Percentiles rank a stretch among this genome's conserved stretches.
phyloP scores from a whole-genome alignment of 176 grass and related monocot genomes.

The Oryza brachyantha region DNA sequence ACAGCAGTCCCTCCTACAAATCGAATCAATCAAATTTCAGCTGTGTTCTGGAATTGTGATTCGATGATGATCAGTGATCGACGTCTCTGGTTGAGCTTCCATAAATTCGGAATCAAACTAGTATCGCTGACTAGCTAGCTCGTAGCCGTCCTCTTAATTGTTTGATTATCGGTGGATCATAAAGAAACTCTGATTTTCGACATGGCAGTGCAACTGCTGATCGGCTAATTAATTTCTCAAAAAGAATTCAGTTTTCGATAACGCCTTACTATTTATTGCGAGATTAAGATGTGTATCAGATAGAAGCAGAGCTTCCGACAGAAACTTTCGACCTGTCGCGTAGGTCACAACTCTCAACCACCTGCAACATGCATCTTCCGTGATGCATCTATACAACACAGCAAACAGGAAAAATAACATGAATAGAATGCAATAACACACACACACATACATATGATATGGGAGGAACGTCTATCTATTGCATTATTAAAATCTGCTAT shows the following conservation, averaged over 20 bases:
- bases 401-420: neutral
- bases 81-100: neutral
- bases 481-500: too few species aligned
- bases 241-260: neutral
- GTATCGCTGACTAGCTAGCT: neutral
- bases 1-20: neutral
- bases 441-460: neutral
- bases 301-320: neutral
- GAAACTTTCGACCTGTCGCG: too few species aligned
- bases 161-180: neutral
- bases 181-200: neutral
- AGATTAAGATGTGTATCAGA: neutral
- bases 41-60: neutral
- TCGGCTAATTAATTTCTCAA: neutral
- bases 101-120: neutral
- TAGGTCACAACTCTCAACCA: neutral
- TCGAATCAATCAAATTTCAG: neutral
- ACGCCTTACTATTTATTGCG: too few species aligned
- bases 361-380: neutral
- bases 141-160: too few species aligned
- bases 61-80: neutral
- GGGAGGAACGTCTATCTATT: neutral
- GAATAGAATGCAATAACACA: neutral
- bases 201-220: neutral
- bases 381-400: neutral